Evolutionary conservation across 2,329 filamentous ascomycete species (phyloP).

Genomic region (Cadophora gregata): DNA sequence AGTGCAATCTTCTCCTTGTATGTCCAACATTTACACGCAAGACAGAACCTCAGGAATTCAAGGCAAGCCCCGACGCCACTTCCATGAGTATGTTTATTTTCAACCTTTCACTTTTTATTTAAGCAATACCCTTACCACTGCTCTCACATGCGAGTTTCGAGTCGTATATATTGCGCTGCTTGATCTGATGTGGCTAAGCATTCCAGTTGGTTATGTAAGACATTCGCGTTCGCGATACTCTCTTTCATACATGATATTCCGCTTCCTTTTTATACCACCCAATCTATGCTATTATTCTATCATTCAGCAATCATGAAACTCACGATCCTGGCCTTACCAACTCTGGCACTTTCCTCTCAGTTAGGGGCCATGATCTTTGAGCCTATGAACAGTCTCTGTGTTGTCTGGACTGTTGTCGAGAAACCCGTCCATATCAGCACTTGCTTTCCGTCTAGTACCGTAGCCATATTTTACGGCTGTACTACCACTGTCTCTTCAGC

Average conservation of each 20-base stretch:
- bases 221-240: slow-evolving; percentile 5
- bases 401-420: slow-evolving; percentile 16
- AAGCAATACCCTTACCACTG: too few species aligned
- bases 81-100: too few species aligned
- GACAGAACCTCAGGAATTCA: too few species aligned
- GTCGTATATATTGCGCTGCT: not conserved
- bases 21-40: too few species aligned
- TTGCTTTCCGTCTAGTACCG: slow-evolving; percentile 15
- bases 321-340: not conserved
- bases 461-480: slow-evolving; percentile 2
- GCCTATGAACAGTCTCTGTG: slow-evolving; percentile 17
- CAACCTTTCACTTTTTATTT: too few species aligned
- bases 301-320: slow-evolving; percentile 13
- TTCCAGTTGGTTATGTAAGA: slow-evolving; percentile 5
- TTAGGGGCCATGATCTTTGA: slow-evolving; percentile 8
- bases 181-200: not conserved
- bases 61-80: too few species aligned
- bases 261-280: not conserved
- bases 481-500: slow-evolving; percentile 13
- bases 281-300: not conserved
- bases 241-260: not conserved
- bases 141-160: slow-evolving; percentile 2
- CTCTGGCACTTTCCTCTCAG: slow-evolving; percentile 5
- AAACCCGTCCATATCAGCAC: slow-evolving; percentile 3
- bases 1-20: not conserved